Base-by-base conservation (phyloP, 495 filamentous ascomycete genomes). In the Cenococcum geophilum region DNA sequence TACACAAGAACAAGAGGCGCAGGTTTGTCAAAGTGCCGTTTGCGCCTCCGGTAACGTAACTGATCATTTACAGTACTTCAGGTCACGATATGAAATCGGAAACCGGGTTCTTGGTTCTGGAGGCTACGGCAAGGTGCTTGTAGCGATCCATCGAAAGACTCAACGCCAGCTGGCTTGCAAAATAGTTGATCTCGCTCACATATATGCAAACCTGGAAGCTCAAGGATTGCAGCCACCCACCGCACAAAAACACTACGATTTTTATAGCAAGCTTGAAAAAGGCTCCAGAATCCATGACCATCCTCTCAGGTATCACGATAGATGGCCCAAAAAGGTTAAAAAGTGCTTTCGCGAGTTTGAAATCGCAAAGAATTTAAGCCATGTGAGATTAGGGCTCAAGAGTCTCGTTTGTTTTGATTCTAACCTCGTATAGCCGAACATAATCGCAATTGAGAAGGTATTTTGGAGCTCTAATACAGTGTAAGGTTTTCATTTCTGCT, bases 361-460 rank as follows among this genome's bases (percentile, higher is more conserved):
- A 16, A 65, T 78, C 10, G 64, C 78, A n/a, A 72, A 70, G 49
- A 59, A 71, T 42, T 56, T 80, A 23, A 72, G 60, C 37, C 76
- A 78, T 66, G 74, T 76, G 52, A 54, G 72, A 25, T 52, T 25
- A 52, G 21, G 9, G 21, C 20, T 14, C 34, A 37, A 22, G 47
- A 62, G 34, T 53, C 42, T 36, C 53, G 23, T 53, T 4, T 20
- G 27, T 0, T 43, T 4, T 59, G 12, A 32, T 32, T 47, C 18
- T 50, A 42, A 49, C 22, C 27, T 22, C 53, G 22, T 49, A 34
- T 60, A 79, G 70, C 78, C 78, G 9, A 80, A 80, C 63, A 77
- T 80, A 37, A 72, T 80, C 59, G 65, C 49, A 6, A 65, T 80
- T 21, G 67, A 76, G 49, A 76, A 76, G 57, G 74, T 77, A 2